Evolutionary conservation across 192 early-diverging fungal genomes (phyloP).

Genomic region (Coemansia sp.): DNA sequence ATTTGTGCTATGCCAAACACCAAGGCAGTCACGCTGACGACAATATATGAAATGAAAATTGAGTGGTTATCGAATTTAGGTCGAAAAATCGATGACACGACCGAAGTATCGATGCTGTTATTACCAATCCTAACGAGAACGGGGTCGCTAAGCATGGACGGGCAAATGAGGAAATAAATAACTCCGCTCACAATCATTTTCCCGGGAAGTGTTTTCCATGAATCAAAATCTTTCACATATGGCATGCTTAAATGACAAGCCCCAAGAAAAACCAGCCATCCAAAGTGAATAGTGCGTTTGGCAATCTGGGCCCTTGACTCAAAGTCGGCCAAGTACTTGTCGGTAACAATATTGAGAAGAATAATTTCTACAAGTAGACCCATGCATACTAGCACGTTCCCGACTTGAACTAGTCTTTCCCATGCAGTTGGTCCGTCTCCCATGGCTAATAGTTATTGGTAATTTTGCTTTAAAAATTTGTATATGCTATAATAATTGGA

Average conservation of each 20-base stretch:
- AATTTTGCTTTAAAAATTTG: neutral
- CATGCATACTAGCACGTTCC: neutral
- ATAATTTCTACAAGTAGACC: neutral
- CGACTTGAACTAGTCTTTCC: neutral
- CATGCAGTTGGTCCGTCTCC: neutral
- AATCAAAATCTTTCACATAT: neutral
- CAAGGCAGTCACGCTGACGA: neutral
- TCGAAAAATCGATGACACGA: neutral
- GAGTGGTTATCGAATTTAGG: too few species aligned
- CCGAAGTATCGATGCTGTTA: neutral
- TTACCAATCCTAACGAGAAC: neutral
- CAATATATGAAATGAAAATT: neutral
- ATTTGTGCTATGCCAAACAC: neutral
- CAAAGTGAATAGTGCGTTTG: constrained; percentile 1
- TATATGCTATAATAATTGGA: too few species aligned
- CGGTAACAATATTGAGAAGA: neutral
- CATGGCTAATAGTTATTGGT: neutral
- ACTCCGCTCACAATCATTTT: constrained; percentile 6
- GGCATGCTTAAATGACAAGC: neutral
- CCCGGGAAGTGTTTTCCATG: neutral
- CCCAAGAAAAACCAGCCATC: constrained; percentile 1
- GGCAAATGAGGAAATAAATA: neutral
- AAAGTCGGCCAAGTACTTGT: constrained; percentile 4
- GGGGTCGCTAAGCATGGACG: constrained; percentile 4
- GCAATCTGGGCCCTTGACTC: constrained; percentile 4